A percentile compares a stretch with the other conserved stretches of the same genome.
Evolutionary conservation across 495 filamentous ascomycete species (phyloP).

Genomic region (Trypethelium eluteriae): DNA sequence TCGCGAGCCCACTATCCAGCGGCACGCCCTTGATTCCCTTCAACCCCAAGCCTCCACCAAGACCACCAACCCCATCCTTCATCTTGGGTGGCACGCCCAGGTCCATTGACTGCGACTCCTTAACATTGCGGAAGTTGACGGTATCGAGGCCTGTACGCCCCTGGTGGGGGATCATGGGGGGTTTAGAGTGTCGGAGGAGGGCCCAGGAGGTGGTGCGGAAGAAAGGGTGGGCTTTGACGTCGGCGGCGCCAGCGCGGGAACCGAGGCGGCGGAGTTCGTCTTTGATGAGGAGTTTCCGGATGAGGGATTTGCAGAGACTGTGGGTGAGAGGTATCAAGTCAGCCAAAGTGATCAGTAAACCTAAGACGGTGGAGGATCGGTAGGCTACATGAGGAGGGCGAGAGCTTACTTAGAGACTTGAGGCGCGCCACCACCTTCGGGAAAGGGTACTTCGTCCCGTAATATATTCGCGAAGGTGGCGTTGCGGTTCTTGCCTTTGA

Average conservation of each 20-base stretch:
- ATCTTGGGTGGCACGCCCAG: constrained; percentile 20
- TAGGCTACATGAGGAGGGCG: not conserved
- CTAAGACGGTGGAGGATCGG: no score
- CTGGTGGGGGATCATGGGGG: constrained; percentile 93
- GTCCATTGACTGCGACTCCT: constrained; percentile 83
- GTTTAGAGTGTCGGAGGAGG: constrained; percentile 92
- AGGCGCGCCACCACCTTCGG: constrained; percentile 74
- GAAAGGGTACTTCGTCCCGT: constrained; percentile 88
- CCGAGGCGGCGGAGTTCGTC: constrained; percentile 93
- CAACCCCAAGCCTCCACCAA: not conserved
- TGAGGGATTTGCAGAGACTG: constrained; percentile 91
- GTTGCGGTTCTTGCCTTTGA: constrained; percentile 98
- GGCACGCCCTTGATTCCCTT: constrained; percentile 61
- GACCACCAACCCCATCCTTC: constrained; percentile 5
- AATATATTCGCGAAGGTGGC: constrained; percentile 97
- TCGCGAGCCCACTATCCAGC: constrained; percentile 74
- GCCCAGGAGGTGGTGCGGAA: constrained; percentile 96
- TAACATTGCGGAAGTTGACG: constrained; percentile 93
- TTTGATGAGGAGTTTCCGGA: constrained; percentile 95
- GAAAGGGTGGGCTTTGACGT: constrained; percentile 95
- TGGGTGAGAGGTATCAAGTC: constrained; percentile 14
- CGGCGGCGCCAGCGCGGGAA: constrained; percentile 87
- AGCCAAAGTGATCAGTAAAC: constrained; percentile 15
- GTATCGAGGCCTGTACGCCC: constrained; percentile 79
- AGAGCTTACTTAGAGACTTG: constrained; percentile 78